Evolutionary conservation across 345 rosid genomes (phyloP).

Genomic region (Firmiana major): DNA sequence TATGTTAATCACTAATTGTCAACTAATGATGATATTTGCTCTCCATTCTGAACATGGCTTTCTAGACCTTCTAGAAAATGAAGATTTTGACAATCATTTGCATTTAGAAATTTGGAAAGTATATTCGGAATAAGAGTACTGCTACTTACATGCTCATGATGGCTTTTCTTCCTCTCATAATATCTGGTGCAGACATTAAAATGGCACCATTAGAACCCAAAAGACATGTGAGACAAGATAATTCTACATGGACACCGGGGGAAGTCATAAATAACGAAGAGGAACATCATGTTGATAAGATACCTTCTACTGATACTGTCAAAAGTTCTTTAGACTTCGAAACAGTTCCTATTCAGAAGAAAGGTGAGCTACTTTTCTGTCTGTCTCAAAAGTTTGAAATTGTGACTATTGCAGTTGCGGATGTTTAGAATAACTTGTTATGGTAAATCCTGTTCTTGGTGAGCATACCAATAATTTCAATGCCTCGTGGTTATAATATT

Average conservation of each 20-base stretch:
- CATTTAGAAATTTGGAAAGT: background rate
- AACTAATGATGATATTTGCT: background rate
- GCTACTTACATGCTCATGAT: background rate
- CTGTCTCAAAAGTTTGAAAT: background rate
- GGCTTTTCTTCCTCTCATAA: background rate
- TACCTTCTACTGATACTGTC: background rate
- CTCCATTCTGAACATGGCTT: background rate
- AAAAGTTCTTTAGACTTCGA: conserved; percentile 4
- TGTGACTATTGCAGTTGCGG: background rate
- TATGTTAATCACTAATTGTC: background rate
- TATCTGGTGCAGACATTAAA: conserved; percentile 20
- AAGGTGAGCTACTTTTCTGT: background rate
- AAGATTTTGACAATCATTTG: background rate
- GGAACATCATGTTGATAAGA: conserved; percentile 6
- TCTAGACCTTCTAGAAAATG: background rate
- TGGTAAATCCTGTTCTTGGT: background rate
- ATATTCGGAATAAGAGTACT: background rate
- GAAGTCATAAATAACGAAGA: conserved; percentile 16
- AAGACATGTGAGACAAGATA: conserved; percentile 14
- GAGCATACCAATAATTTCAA: background rate
- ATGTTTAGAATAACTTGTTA: background rate
- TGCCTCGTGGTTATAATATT: background rate
- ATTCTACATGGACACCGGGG: conserved; percentile 6
- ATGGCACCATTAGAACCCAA: conserved; percentile 7
- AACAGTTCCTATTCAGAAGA: background rate